phyloP scores from a whole-genome alignment of 805 yeast species.

The Saturnispora zaruensis region DNA sequence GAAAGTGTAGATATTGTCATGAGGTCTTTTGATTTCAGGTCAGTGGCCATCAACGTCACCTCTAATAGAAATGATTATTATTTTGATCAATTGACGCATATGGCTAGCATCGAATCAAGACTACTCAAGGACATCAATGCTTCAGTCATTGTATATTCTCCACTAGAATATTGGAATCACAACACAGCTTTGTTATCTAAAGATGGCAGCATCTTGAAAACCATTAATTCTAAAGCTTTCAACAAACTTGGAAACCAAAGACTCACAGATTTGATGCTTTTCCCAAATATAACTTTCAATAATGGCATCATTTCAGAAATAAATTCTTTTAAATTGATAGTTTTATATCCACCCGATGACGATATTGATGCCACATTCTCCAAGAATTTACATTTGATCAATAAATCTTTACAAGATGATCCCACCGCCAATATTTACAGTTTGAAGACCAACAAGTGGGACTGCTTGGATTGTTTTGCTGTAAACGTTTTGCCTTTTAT shows the following conservation, averaged over 20 bases:
- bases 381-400: neutral
- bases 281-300: neutral
- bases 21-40: neutral
- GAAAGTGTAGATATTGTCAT: neutral
- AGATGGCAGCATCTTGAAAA: slow-evolving; percentile 32
- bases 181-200: slow-evolving; percentile 19
- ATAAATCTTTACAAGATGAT: neutral
- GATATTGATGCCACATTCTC: neutral
- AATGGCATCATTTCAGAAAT: slow-evolving; percentile 4
- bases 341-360: neutral
- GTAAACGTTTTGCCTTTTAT: slow-evolving; percentile 11
- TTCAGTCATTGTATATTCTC: slow-evolving; percentile 26
- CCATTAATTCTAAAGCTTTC: slow-evolving; percentile 29
- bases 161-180: slow-evolving; percentile 38
- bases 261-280: neutral
- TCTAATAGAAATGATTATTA: neutral
- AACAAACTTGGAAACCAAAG: neutral
- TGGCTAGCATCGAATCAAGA: slow-evolving; percentile 1
- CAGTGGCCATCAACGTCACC: neutral
- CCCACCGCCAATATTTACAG: neutral
- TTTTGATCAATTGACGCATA: neutral
- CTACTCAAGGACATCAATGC: neutral
- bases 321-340: neutral
- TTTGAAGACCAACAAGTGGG: neutral
- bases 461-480: neutral